These are phyloP conservation scores for Pseudopithomyces chartarum DNA, from an alignment of 2,329 filamentous ascomycete species.

Conservation along the genomic window DNA sequence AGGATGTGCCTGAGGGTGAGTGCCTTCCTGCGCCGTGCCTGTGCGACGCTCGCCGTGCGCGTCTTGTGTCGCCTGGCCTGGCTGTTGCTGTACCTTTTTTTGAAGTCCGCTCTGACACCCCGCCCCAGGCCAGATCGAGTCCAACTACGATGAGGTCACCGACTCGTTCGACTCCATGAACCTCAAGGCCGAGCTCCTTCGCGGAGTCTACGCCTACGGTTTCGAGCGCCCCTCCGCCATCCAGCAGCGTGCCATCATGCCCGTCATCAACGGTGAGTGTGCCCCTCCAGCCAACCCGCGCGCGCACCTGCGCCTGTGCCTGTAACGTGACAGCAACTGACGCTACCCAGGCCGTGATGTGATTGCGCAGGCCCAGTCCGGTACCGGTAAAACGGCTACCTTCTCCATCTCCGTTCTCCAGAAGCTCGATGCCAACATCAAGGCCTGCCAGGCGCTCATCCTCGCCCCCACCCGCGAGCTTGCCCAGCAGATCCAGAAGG, in stretches of 20 bases:
- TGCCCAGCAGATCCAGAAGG: conserved; percentile 99
- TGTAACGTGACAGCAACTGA: conserved; percentile 25
- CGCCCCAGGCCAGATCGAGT: conserved; percentile 93
- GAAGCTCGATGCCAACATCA: conserved; percentile 94
- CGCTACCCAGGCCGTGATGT: conserved; percentile 78
- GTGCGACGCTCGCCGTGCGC: conserved; percentile 13
- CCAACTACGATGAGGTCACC: conserved; percentile 99
- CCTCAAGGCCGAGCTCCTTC: conserved; percentile 95
- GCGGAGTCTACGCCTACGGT: conserved; percentile 99
- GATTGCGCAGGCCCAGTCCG: conserved; percentile 98
- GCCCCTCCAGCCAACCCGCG: too few relatives aligned
- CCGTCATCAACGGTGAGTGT: conserved; percentile 96
- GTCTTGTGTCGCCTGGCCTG: too few relatives aligned
- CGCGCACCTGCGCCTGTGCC: conserved; percentile 4
- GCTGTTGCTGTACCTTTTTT: conserved; percentile 11
- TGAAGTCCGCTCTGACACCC: conserved; percentile 23
- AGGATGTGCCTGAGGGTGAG: conserved; percentile 95
- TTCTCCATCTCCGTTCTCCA: conserved; percentile 99
- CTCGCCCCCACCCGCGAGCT: conserved; percentile 98
- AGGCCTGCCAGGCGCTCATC: conserved; percentile 97
- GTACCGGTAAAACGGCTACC: conserved; percentile 99
- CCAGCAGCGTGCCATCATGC: conserved; percentile 99
- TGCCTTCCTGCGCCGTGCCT: conserved; percentile 33
- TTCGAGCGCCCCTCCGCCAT: conserved; percentile 99
- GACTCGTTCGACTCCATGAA: conserved; percentile 99